These are phyloP conservation scores for Daedaleopsis nitida DNA, from an alignment of 768 basidiomycete genomes.

Conservation along the genomic window DNA sequence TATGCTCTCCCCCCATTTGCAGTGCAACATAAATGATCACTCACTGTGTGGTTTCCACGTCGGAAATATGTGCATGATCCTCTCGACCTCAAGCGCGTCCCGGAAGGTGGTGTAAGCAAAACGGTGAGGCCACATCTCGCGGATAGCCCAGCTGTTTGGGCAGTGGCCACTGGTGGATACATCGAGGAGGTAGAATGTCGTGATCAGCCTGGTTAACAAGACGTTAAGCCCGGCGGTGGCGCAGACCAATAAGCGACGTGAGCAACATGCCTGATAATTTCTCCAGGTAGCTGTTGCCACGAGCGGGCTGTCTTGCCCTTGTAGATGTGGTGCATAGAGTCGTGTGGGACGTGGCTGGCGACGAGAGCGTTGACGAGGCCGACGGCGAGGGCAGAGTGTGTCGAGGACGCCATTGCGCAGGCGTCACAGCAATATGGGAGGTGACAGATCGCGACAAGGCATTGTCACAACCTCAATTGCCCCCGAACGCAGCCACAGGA, in stretches of 20 bases:
- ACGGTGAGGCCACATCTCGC: slow-evolving; percentile 59
- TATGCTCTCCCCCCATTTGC: background rate
- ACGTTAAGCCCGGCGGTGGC: slow-evolving; percentile 22
- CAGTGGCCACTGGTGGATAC: slow-evolving; percentile 43
- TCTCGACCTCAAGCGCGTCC: slow-evolving; percentile 61
- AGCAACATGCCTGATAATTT: slow-evolving; percentile 55
- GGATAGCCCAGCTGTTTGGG: slow-evolving; percentile 50
- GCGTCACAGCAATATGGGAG: slow-evolving; percentile 29
- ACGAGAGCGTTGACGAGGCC: slow-evolving; percentile 12
- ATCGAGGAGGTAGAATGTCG: slow-evolving; percentile 60
- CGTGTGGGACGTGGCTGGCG: background rate
- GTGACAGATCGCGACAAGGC: slow-evolving; percentile 33
- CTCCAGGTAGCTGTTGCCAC: slow-evolving; percentile 63
- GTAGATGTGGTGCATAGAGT: slow-evolving; percentile 31
- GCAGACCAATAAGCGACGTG: slow-evolving; percentile 5
- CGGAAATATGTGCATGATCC: slow-evolving; percentile 63
- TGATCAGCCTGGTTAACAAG: slow-evolving; percentile 51
- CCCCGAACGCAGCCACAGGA: slow-evolving; percentile 15
- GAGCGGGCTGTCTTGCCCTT: slow-evolving; percentile 63
- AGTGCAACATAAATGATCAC: slow-evolving; percentile 32
- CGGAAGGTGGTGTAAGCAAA: slow-evolving; percentile 65
- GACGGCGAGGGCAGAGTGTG: slow-evolving; percentile 20
- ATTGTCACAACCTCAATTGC: slow-evolving; percentile 25
- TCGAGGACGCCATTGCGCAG: slow-evolving; percentile 23
- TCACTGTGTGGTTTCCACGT: slow-evolving; percentile 62